A percentile compares a stretch with the other conserved stretches of the same genome.
These are phyloP conservation scores for Flaveria ramosissima DNA, from an alignment of 129 eudicot genomes.

Conservation along the genomic window DNA sequence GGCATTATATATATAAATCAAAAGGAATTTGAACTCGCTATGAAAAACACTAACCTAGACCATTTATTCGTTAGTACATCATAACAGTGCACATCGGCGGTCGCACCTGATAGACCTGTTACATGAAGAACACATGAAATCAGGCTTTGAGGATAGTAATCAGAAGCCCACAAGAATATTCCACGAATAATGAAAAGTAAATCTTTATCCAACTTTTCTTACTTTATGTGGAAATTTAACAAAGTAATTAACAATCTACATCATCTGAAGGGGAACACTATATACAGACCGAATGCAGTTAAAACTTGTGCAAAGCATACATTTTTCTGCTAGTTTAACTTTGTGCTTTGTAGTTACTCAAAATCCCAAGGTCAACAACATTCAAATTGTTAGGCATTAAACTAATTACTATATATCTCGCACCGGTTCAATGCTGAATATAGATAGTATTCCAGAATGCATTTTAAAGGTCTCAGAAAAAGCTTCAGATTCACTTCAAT, in stretches of 20 bases:
- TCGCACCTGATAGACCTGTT: slow-evolving; percentile 98
- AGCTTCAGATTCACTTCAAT: slow-evolving; percentile 22
- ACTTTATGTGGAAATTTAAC: neutral
- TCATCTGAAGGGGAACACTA: slow-evolving; percentile 17
- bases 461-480: slow-evolving; percentile 3
- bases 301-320: slow-evolving; percentile 8
- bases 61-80: slow-evolving; percentile 91
- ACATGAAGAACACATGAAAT: slow-evolving; percentile 25
- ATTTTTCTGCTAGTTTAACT: slow-evolving; percentile 18
- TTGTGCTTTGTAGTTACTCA: slow-evolving; percentile 15
- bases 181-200: slow-evolving; percentile 13
- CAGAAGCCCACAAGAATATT: slow-evolving; percentile 15
- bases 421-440: neutral
- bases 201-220: slow-evolving; percentile 11
- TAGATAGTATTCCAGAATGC: slow-evolving; percentile 18
- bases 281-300: slow-evolving; percentile 20
- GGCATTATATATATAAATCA: neutral
- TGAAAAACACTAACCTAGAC: slow-evolving; percentile 67
- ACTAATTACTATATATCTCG: slow-evolving; percentile 4
- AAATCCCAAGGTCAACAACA: slow-evolving; percentile 24
- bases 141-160: slow-evolving; percentile 27
- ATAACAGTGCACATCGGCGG: slow-evolving; percentile 97
- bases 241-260: neutral
- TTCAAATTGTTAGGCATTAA: slow-evolving; percentile 23
- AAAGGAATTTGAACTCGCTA: slow-evolving; percentile 4